Evolutionary conservation across 768 basidiomycete species (phyloP), one percentile per base, ranked within the genome.

Genomic region (Kwoniella heveanensis): DNA sequence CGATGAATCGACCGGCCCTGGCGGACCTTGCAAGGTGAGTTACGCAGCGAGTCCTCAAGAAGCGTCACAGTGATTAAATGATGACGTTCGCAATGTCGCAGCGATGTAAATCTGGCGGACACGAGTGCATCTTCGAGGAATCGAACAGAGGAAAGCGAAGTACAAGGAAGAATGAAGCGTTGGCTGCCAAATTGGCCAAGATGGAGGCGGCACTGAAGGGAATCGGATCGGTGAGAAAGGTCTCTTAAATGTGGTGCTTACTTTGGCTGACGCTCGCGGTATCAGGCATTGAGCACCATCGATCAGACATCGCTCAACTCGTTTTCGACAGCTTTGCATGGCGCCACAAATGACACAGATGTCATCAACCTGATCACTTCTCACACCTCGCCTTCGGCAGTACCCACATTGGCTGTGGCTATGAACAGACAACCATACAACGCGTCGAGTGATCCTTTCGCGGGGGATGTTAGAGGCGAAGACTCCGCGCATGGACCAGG

Each of bases 61-160:
- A 8, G 19, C 46, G 8, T 32, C 29, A 30, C 37, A 32, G 30
- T 15, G 27, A 47, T 47, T 59, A 25, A 57, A 25, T 1, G 1
- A 9, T 25, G 13, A n/a, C 22, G 32, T 54, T 24, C n/a, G 17
- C 5, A 0, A 44, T 24, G 12, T 10, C 39, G 17, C 54, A 78
- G 74, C 73, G 78, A 6, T 79, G 78, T 46, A 76, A 77, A 53
- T 69, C 68, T 21, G 79, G 79, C 19, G 76, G 76, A 1, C 77
- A 94, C 73, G 91, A 95, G 70, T 99, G 96, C 75, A 86, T 96
- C 48, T 98, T 99, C 67, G 93, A 98, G 81, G 95, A 97, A 78
- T 92, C 90, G 1, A 94, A 97, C 77, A 86, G 96, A 52, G 96
- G 96, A 46, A 95, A 94, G 79, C 87, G 91, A 12, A 86, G 89